Evolutionary conservation across 192 early-diverging fungal genomes (phyloP), one percentile per base, ranked within the genome.

Genomic region (Diversispora eburnea): DNA sequence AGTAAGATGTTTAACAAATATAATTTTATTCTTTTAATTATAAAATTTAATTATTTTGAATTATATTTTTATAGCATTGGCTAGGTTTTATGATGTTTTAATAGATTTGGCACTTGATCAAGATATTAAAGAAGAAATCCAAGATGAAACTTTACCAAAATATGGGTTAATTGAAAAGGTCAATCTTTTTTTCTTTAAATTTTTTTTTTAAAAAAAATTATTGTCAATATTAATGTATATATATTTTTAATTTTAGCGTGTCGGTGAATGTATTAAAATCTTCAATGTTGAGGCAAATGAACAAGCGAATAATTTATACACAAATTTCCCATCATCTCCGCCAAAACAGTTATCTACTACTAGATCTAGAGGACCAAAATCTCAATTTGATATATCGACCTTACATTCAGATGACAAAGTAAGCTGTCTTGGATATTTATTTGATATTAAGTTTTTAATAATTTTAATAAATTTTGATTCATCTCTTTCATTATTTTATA

Each of bases 91-190:
- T 66, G 76, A 78, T 45, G 77, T 78, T 3, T 66, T 83, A 19
- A 77, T 78, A 39, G 79, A 72, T 0, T 80, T 80, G 3, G 82
- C 82, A 5, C 69, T 83, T 67, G 79, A 80, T 8, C 74, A 83
- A 71, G 76, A 83, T 47, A 74, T 79, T 0, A 49, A 76, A 10
- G 76, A 72, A 45, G 75, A 79, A 71, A 79, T 78, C 3, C 64
- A 77, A 54, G 72, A 78, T 19, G 58, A 66, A 25, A 60, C 57
- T 62, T 33, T 73, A 5, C 72, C 55, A 43, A 73, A 73, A 46
- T 42, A 58, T 42, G 54, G 52, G 8, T 56, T n/a, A 47, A 82
- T 79, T 57, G 56, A 73, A 43, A 39, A 15, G 12, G 78, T 75
- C 76, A 45, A 68, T 41, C 39, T 3, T 19, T 6, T 42, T 19